Evolutionary conservation across 164 flowering plant genomes (phyloP), one percentile per base, ranked within the genome.

Genomic region (Brasenia schreberi): DNA sequence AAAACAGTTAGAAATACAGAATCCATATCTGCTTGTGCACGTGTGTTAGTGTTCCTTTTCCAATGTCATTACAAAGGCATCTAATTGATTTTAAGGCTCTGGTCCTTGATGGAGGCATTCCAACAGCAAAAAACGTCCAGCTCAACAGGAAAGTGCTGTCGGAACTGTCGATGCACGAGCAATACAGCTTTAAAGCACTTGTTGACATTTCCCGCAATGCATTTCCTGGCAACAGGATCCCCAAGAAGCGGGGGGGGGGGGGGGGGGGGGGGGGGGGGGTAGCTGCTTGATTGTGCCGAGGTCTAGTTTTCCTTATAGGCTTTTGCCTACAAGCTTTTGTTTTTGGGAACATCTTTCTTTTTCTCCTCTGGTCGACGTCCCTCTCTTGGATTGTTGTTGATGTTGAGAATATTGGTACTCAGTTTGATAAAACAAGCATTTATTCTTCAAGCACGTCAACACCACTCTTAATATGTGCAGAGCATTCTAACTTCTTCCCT

Each of bases 111-210:
- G 27, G 27, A 23, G 27, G 27, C 27, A 23, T 23, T 23, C 27
- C 27, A 23, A 23, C 27, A 23, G 27, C 27, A 23, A 23, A 23
- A 23, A 91, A 91, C 79, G 80, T 91, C 69, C 96, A 89, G 66
- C 75, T 89, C 59, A 89, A 92, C 80, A 80, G 97, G 77, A 89
- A 92, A 70, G 97, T 92, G 65, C 72, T 92, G 62, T 89, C 94
- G 0, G 92, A 92, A 72, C 69, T 92, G 7, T 83, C 96, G 1
- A 91, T 91, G 96, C 96, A 91, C 60, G 96, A 89, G 65, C 96
- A 96, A 10, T 80, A 84, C 66, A 85, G 87, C 79, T 91, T 91
- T 83, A 91, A 89, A 82, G 83, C 92, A 44, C 83, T 91, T 18
- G 96, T 91, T 0, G 94, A 86, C 75, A 66, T 83, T 68, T 91